These are phyloP conservation scores for Geotrichum macrosporum DNA, from an alignment of 1,139 yeast genomes.

Conservation along the genomic window DNA sequence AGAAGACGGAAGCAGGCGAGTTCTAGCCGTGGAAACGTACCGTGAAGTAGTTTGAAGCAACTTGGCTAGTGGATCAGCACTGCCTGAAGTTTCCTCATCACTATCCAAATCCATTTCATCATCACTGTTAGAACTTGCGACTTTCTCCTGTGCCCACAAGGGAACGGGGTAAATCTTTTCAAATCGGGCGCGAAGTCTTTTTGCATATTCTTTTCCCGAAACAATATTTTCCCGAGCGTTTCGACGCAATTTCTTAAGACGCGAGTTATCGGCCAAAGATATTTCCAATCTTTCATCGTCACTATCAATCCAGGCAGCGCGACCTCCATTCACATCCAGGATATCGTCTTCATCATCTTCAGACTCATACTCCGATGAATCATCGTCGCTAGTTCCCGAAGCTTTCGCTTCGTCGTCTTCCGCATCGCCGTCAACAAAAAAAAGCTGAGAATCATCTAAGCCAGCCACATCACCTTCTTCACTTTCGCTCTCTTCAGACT, in stretches of 20 bases:
- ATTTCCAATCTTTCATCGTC: constrained; percentile 77
- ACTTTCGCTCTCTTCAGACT: constrained; percentile 31
- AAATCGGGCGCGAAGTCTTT: constrained; percentile 75
- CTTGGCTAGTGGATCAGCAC: constrained; percentile 47
- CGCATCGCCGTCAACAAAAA: constrained; percentile 38
- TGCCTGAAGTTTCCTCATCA: constrained; percentile 41
- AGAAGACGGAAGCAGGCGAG: constrained; percentile 63
- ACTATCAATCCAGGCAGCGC: constrained; percentile 82
- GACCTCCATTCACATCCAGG: constrained; percentile 37
- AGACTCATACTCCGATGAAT: constrained; percentile 35
- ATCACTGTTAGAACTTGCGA: constrained; percentile 27
- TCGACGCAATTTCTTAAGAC: constrained; percentile 66
- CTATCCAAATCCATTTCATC: constrained; percentile 36
- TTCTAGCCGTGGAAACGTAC: constrained; percentile 45
- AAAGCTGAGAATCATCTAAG: constrained; percentile 37
- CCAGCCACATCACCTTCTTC: constrained; percentile 31
- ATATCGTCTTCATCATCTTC: constrained; percentile 39
- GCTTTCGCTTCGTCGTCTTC: too few relatives aligned
- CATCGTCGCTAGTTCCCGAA: constrained; percentile 33
- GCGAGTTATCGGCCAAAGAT: constrained; percentile 56
- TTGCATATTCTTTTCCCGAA: constrained; percentile 62
- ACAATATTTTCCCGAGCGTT: constrained; percentile 56
- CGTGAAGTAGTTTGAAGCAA: constrained; percentile 57
- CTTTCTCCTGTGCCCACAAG: constrained; percentile 57
- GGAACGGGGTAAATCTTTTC: constrained; percentile 87